phyloP scores from a whole-genome alignment of 345 rosid species.

The Eucalyptus marginata region DNA sequence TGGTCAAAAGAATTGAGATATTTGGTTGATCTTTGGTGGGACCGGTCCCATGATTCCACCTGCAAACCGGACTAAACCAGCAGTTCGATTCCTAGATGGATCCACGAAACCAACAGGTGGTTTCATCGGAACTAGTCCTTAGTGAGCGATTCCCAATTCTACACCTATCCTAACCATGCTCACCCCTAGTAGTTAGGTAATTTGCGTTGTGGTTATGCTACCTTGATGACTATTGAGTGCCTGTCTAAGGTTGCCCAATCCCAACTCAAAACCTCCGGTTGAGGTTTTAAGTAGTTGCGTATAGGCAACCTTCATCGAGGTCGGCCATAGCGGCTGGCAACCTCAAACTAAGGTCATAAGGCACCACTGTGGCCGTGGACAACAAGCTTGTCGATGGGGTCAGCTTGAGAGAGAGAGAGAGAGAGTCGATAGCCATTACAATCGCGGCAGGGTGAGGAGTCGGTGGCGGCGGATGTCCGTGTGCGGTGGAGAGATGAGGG shows the following conservation, averaged over 20 bases:
- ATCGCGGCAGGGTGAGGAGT: neutral
- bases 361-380: neutral
- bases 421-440: neutral
- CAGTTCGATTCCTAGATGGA: fast-evolving
- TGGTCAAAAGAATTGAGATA: fast-evolving
- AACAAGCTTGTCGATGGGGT: neutral
- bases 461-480: neutral
- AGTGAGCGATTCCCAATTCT: fast-evolving
- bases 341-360: neutral
- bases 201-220: neutral
- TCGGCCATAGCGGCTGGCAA: neutral
- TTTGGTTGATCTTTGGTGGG: too few relatives aligned
- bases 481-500: neutral
- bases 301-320: neutral
- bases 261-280: neutral
- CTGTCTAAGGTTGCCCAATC: neutral
- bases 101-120: fast-evolving
- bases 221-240: neutral
- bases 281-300: neutral
- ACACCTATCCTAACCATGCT: fast-evolving
- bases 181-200: fast-evolving
- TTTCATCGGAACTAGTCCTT: fast-evolving
- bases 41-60: too few relatives aligned
- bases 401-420: neutral
- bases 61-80: too few relatives aligned